A percentile compares a stretch with the other conserved stretches of the same genome.
These are phyloP conservation scores for Penicillium antarcticum DNA, from an alignment of 495 filamentous ascomycete genomes.

Conservation along the genomic window DNA sequence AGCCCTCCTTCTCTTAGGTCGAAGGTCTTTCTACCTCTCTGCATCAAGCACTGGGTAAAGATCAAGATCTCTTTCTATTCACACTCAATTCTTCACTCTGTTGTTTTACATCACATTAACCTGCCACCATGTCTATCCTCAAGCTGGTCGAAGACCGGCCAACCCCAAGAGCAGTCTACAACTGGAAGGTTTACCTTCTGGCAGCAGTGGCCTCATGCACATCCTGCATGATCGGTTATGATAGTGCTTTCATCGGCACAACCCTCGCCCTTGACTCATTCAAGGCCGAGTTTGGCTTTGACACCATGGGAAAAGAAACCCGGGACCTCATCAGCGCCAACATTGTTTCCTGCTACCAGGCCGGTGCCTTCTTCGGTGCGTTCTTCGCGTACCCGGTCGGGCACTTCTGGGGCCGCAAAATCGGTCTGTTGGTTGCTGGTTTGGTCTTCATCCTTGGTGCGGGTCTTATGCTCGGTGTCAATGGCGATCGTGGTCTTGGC, in stretches of 20 bases:
- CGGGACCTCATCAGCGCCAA: constrained; percentile 59
- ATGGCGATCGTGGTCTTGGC: constrained; percentile 53
- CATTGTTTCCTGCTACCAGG: constrained; percentile 68
- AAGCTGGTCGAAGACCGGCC: constrained; percentile 65
- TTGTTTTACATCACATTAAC: not conserved
- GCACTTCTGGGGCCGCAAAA: constrained; percentile 54
- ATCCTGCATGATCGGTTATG: constrained; percentile 73
- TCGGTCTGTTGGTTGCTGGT: constrained; percentile 48
- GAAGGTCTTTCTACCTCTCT: not conserved
- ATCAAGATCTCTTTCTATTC: not conserved
- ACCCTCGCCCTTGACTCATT: constrained; percentile 66
- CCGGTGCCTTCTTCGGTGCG: constrained; percentile 65
- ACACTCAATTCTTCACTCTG: not conserved
- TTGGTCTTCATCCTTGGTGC: constrained; percentile 61
- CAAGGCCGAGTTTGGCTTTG: constrained; percentile 57
- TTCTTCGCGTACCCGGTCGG: constrained; percentile 55
- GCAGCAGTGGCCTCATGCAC: constrained; percentile 69
- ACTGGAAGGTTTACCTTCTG: constrained; percentile 68
- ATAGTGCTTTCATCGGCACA: constrained; percentile 70
- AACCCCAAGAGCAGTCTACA: constrained; percentile 68
- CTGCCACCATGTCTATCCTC: constrained; percentile 54
- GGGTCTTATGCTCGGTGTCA: constrained; percentile 61
- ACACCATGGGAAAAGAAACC: constrained; percentile 31
- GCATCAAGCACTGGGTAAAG: constrained; percentile 10
- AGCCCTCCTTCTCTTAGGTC: not conserved